Evolutionary conservation across 2,329 filamentous ascomycete genomes (phyloP).

Genomic region (Cyphellophora attinorum): DNA sequence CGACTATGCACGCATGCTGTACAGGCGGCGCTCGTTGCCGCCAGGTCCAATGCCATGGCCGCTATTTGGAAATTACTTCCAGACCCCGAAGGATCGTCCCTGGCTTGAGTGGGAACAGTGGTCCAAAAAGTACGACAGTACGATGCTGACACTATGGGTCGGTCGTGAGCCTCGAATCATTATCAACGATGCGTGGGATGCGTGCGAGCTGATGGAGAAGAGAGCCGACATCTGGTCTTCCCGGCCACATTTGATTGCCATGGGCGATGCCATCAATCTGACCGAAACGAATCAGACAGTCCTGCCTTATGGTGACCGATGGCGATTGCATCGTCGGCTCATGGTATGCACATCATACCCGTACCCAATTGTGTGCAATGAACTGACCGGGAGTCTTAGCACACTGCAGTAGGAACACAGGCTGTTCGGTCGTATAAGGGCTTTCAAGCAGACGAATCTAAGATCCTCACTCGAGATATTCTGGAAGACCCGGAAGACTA

Average conservation of each 20-base stretch:
- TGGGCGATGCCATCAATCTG: slow-evolving; percentile 22
- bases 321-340: slow-evolving; percentile 36
- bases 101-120: slow-evolving; percentile 50
- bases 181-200: slow-evolving; percentile 24
- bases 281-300: slow-evolving; percentile 36
- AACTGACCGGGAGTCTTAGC: slow-evolving; percentile 15
- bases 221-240: slow-evolving; percentile 24
- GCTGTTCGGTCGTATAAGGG: slow-evolving; percentile 42
- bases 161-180: slow-evolving; percentile 28
- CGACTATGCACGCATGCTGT: slow-evolving; percentile 20
- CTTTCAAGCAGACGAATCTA: slow-evolving; percentile 51
- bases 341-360: slow-evolving; percentile 22
- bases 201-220: slow-evolving; percentile 24
- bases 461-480: slow-evolving; percentile 39
- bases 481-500: slow-evolving; percentile 25
- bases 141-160: slow-evolving; percentile 49
- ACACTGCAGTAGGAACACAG: slow-evolving; percentile 45
- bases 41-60: slow-evolving; percentile 47
- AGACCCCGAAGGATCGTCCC: slow-evolving; percentile 44
- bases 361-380: background rate
- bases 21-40: slow-evolving; percentile 27
- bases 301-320: slow-evolving; percentile 28
- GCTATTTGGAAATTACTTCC: slow-evolving; percentile 47
- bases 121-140: slow-evolving; percentile 38
- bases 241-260: slow-evolving; percentile 21